Percentiles rank a stretch among this genome's conserved stretches.
Conservation (phyloP, 129 eudicot species). For the Artemisia annua region DNA sequence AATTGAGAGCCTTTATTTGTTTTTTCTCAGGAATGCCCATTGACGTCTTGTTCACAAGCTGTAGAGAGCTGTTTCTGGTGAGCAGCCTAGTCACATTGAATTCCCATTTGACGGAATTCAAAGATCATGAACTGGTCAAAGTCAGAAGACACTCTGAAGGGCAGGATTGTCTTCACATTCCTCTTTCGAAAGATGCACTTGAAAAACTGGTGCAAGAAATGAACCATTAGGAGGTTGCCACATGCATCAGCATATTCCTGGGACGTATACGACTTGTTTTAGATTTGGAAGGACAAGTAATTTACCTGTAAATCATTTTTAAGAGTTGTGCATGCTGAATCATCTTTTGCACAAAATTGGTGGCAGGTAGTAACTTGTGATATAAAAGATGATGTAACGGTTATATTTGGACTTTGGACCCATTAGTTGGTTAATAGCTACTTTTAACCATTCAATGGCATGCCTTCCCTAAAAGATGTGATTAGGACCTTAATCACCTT, state of each 20-base stretch:
- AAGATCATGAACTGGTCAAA: constrained; percentile 88
- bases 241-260: background rate
- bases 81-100: constrained; percentile 88
- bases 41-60: constrained; percentile 60
- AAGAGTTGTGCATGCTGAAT: background rate
- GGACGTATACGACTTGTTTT: background rate
- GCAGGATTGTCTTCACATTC: constrained; percentile 82
- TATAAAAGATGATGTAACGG: constrained; percentile 14
- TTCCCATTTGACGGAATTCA: constrained; percentile 91
- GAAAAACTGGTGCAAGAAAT: constrained; percentile 71
- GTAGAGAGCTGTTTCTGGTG: constrained; percentile 89
- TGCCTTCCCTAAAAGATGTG: no score
- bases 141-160: constrained; percentile 81
- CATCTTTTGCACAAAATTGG: background rate
- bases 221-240: constrained; percentile 43
- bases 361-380: constrained; percentile 5
- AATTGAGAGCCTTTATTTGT: background rate
- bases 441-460: no score
- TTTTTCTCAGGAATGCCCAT: constrained; percentile 72
- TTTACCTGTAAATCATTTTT: background rate
- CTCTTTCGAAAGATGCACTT: constrained; percentile 73
- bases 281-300: background rate
- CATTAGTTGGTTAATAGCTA: no score
- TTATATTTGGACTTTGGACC: background rate
- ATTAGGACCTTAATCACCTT: no score